A percentile compares a stretch with the other conserved stretches of the same genome.
Evolutionary conservation across 1,139 yeast genomes (phyloP).

Genomic region (Pichia norvegensis): DNA sequence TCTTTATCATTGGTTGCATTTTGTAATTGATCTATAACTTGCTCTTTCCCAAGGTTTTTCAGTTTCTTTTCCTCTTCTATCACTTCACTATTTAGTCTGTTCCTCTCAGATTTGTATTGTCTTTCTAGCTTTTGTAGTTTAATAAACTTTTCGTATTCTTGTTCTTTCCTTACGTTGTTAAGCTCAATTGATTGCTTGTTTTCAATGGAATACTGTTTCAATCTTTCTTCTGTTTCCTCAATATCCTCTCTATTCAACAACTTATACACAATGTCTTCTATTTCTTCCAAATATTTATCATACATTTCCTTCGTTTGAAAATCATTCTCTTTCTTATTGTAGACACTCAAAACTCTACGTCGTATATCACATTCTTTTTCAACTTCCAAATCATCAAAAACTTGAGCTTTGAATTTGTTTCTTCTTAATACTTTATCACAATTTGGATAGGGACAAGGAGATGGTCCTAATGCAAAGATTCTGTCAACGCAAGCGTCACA

Average conservation of each 20-base stretch:
- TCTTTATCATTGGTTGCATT: slow-evolving; percentile 40
- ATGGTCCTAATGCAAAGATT: slow-evolving; percentile 89
- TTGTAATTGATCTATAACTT: slow-evolving; percentile 62
- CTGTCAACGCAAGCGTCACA: slow-evolving; percentile 96
- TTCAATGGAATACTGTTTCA: slow-evolving; percentile 64
- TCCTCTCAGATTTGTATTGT: slow-evolving; percentile 64
- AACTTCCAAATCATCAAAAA: slow-evolving; percentile 81
- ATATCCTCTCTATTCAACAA: slow-evolving; percentile 62
- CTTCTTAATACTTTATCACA: slow-evolving; percentile 84
- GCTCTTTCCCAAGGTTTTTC: slow-evolving; percentile 52
- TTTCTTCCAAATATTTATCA: slow-evolving; percentile 73
- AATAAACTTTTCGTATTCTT: slow-evolving; percentile 55
- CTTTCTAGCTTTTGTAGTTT: slow-evolving; percentile 58
- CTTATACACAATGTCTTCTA: slow-evolving; percentile 76
- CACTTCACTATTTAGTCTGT: slow-evolving; percentile 44
- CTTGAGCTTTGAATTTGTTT: slow-evolving; percentile 84
- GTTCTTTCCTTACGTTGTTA: slow-evolving; percentile 62
- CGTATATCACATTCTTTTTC: slow-evolving; percentile 92
- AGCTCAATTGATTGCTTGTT: slow-evolving; percentile 72
- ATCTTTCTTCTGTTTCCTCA: slow-evolving; percentile 61
- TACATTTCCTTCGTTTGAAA: slow-evolving; percentile 52
- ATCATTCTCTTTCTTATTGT: slow-evolving; percentile 74
- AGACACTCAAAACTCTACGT: slow-evolving; percentile 65
- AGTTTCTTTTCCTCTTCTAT: slow-evolving; percentile 29
- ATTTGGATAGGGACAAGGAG: slow-evolving; percentile 90